Base-by-base conservation (phyloP, 1,284 basidiomycete genomes). In the Kwoniella shivajii region DNA sequence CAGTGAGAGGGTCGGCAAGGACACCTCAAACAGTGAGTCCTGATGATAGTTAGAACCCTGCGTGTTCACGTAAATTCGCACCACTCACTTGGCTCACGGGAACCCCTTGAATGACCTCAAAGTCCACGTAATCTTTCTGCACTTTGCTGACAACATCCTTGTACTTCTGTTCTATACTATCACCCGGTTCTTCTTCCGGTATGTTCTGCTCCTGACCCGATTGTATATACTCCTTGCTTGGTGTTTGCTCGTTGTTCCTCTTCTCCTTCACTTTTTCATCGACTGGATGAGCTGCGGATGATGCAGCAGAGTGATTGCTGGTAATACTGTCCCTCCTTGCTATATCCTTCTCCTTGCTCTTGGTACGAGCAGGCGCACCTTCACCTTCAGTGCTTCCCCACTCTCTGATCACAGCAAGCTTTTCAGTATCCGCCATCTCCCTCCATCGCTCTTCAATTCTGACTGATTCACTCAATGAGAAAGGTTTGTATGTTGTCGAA, bases 401-500 rank as follows among this genome's bases (percentile, higher is more conserved):
- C 11, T 60, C 41, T 7, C 39, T 36, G 6, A 69, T 53, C 13
- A 64, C 57, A 22, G 43, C 38, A 18, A 44, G 27, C 20, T 60
- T 60, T 38, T 62, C 58, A 29, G 60, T 60, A 14, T 49, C 46
- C 1, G 63, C 36, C 13, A 69, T 42, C 2, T 18, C 56, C 67
- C 88, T 84, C 60, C 88, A 83, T 43, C 84, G 55, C 4, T 64
- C 61, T 43, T 79, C 76, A 47, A 79, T 72, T 6, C 73, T 59
- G 2, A 59, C 36, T 11, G 69, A 75, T 61, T 78, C 75, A 29
- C 64, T 62, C 0, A 29, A 31, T 0, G 74, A 82, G 50, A 86
- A 81, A 0, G 88, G 83, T 67, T 90, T 90, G 69, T 74, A 78
- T 0, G 65, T 57, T 2, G 68, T 67, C 4, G 73, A 68, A n/a